A percentile compares a stretch with the other conserved stretches of the same genome.
These are phyloP conservation scores for Phytopythium ostracodes DNA, from an alignment of 352 stramenopile genomes.

Conservation along the genomic window DNA sequence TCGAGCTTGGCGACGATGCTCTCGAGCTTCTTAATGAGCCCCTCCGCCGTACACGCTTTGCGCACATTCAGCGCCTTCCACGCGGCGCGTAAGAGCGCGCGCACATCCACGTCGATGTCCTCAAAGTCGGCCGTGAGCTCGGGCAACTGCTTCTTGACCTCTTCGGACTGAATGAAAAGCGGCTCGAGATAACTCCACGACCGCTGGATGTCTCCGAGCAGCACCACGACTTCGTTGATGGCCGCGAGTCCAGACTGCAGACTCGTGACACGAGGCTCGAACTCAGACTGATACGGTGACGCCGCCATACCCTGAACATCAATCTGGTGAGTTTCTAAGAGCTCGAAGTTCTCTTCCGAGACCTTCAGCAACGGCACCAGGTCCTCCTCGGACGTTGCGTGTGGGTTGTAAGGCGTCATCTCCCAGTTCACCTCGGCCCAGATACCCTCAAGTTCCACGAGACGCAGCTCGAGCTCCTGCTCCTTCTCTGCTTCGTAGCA, in stretches of 20 bases:
- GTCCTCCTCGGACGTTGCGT: constrained; percentile 54
- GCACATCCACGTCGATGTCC: constrained; percentile 92
- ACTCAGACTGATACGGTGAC: constrained; percentile 94
- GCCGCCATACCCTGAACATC: constrained; percentile 95
- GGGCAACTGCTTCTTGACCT: constrained; percentile 95
- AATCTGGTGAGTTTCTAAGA: constrained; percentile 96
- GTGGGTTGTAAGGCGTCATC: constrained; percentile 90
- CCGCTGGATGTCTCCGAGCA: constrained; percentile 94
- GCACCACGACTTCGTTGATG: constrained; percentile 91
- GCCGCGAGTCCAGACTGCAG: constrained; percentile 86
- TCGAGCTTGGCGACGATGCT: constrained; percentile 92
- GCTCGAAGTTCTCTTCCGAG: constrained; percentile 95
- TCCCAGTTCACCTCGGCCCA: constrained; percentile 93
- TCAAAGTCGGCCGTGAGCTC: constrained; percentile 93
- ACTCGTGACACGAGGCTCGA: constrained; percentile 88
- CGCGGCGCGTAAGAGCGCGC: constrained; percentile 77
- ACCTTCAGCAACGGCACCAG: constrained; percentile 90
- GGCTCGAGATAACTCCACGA: constrained; percentile 96
- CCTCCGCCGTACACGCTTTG: constrained; percentile 84
- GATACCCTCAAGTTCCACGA: constrained; percentile 89
- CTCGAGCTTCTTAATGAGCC: constrained; percentile 89
- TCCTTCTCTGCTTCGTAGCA: constrained; percentile 96
- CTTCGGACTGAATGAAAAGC: constrained; percentile 94
- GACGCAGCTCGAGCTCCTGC: constrained; percentile 91
- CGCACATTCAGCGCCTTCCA: constrained; percentile 90